Evolutionary conservation across 106 monocot genomes (phyloP).

Genomic region (Platanthera zijinensis): DNA sequence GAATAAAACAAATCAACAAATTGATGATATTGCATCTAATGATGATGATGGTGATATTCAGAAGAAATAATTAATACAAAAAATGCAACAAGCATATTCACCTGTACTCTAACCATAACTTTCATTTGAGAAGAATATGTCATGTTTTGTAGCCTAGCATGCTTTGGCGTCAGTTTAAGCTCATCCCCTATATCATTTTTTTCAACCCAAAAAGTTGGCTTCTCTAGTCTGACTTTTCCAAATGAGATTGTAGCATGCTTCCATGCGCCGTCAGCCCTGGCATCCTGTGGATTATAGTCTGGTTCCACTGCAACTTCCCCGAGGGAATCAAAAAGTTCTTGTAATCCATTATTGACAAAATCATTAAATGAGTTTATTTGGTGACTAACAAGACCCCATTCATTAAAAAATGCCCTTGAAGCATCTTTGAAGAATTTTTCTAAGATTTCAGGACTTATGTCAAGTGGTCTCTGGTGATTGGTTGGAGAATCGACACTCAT

Average conservation of each 20-base stretch:
- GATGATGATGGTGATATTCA: not conserved
- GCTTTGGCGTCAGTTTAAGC: conserved; percentile 61
- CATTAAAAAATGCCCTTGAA: conserved; percentile 58
- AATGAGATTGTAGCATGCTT: conserved; percentile 58
- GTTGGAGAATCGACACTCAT: conserved; percentile 19
- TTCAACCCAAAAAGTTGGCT: conserved; percentile 58
- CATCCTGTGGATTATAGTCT: conserved; percentile 68
- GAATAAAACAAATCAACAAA: too few species aligned
- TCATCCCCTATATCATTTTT: conserved; percentile 26
- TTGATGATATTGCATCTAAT: not conserved
- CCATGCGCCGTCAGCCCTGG: conserved; percentile 39
- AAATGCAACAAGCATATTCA: conserved; percentile 6
- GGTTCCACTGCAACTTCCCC: conserved; percentile 74
- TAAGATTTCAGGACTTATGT: conserved; percentile 24
- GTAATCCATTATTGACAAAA: conserved; percentile 60
- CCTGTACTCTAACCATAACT: conserved; percentile 73
- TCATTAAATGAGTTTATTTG: conserved; percentile 90
- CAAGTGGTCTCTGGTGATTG: not conserved
- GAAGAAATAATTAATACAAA: not conserved
- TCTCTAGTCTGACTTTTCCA: conserved; percentile 67
- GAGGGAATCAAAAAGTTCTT: conserved; percentile 67
- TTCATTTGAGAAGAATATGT: conserved; percentile 67
- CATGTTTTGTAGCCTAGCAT: conserved; percentile 91
- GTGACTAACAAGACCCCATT: conserved; percentile 71
- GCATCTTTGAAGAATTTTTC: conserved; percentile 74